Evolutionary conservation across 2,329 filamentous ascomycete genomes (phyloP).

Genomic region (Talaromyces islandicus): DNA sequence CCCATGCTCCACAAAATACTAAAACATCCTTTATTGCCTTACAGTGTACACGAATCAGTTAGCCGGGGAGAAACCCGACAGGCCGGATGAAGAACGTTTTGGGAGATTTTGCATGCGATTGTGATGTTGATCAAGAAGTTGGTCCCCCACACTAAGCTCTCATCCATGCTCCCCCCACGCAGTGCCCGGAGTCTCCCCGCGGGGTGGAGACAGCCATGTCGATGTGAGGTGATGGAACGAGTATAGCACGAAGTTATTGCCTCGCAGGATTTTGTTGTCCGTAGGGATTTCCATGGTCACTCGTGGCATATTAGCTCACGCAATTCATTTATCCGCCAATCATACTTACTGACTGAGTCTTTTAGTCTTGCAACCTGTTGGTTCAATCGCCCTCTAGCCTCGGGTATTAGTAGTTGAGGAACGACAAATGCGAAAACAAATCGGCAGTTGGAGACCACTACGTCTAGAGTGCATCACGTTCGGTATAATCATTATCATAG

Average conservation of each 20-base stretch:
- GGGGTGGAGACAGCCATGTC: neutral
- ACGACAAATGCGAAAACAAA: neutral
- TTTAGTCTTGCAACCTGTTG: no score
- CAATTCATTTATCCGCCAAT: neutral
- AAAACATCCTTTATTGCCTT: neutral
- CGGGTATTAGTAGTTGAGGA: no score
- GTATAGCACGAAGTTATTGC: neutral
- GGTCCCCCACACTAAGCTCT: neutral
- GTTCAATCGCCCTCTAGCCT: no score
- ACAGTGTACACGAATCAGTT: neutral
- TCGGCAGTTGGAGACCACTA: neutral
- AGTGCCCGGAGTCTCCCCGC: neutral
- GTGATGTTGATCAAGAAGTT: neutral
- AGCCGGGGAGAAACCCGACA: neutral
- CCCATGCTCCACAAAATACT: neutral
- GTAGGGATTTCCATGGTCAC: neutral
- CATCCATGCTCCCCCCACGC: neutral
- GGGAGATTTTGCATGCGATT: neutral
- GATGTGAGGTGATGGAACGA: neutral
- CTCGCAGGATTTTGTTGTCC: neutral
- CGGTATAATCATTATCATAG: no score
- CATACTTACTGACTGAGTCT: neutral
- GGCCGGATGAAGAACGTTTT: neutral
- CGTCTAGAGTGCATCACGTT: neutral
- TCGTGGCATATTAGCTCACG: neutral